Evolutionary conservation across 345 rosid species (phyloP).

Genomic region (Corymbia maculata): DNA sequence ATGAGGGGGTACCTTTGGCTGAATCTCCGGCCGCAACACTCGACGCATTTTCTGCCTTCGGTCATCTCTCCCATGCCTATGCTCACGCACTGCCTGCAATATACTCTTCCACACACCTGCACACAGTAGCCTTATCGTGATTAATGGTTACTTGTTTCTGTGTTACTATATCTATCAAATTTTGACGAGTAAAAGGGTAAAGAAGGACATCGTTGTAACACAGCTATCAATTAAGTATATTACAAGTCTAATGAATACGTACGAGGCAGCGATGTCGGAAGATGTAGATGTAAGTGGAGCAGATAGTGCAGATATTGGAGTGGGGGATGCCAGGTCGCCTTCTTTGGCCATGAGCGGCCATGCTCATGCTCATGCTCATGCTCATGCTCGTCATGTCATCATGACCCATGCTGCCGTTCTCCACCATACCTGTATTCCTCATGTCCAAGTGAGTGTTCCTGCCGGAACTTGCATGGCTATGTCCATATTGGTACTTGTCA

Average conservation of each 20-base stretch:
- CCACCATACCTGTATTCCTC: neutral
- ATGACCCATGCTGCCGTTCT: neutral
- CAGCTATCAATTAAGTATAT: neutral
- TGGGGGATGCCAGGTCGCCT: conserved; percentile 62
- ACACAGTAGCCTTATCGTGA: neutral
- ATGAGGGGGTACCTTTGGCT: conserved; percentile 32
- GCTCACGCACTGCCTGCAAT: conserved; percentile 38
- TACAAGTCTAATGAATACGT: neutral
- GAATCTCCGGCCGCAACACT: conserved; percentile 44
- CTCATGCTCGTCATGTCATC: neutral
- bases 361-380: neutral
- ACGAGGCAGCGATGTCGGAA: conserved; percentile 60
- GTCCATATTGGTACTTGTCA: neutral
- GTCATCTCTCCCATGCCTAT: conserved; percentile 60
- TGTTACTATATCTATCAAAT: neutral
- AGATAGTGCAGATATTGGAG: conserved; percentile 56
- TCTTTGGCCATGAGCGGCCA: conserved; percentile 1
- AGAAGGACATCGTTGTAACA: neutral
- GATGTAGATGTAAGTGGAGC: conserved; percentile 40
- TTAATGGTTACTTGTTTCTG: neutral
- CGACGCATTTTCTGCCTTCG: conserved; percentile 58
- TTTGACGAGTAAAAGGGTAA: neutral
- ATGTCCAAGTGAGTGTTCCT: neutral
- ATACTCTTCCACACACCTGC: conserved; percentile 66
- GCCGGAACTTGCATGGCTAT: neutral